A percentile compares a stretch with the other conserved stretches of the same genome.
These are phyloP conservation scores for Cutaneotrichosporon sp. DNA, from an alignment of 1,284 basidiomycete species.

Conservation along the genomic window DNA sequence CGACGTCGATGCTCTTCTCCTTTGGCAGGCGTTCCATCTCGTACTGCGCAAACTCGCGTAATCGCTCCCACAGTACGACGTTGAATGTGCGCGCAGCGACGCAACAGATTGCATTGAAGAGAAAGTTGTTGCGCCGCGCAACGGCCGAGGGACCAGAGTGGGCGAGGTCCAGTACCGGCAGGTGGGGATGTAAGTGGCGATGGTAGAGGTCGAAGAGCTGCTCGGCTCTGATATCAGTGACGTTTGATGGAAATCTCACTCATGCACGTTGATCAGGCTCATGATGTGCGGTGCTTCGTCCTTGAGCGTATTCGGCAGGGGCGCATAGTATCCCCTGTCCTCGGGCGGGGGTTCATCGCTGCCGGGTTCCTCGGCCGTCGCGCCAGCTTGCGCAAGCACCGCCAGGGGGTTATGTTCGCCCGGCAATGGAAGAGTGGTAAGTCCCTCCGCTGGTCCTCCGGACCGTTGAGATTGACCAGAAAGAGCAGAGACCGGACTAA, in stretches of 20 bases:
- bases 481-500: not conserved
- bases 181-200: conserved; percentile 36
- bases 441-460: conserved; percentile 14
- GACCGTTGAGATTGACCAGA: not conserved
- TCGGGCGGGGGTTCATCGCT: not conserved
- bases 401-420: conserved; percentile 37
- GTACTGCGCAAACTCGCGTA: conserved; percentile 36
- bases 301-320: conserved; percentile 25
- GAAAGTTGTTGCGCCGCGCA: conserved; percentile 38
- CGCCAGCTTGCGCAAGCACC: conserved; percentile 34
- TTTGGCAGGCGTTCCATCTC: conserved; percentile 41
- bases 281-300: conserved; percentile 42
- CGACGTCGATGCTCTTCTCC: conserved; percentile 40
- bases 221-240: conserved; percentile 30
- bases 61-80: conserved; percentile 34
- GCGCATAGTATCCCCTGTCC: conserved; percentile 31
- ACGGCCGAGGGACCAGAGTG: conserved; percentile 31
- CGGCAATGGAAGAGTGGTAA: conserved; percentile 37
- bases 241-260: conserved; percentile 22
- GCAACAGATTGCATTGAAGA: conserved; percentile 46
- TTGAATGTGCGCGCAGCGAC: conserved; percentile 37
- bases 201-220: conserved; percentile 37
- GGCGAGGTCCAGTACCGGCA: conserved; percentile 34
- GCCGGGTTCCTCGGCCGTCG: conserved; percentile 11
- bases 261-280: conserved; percentile 31